phyloP scores from a whole-genome alignment of 116 monocot genomes.

The Iris pallida region DNA sequence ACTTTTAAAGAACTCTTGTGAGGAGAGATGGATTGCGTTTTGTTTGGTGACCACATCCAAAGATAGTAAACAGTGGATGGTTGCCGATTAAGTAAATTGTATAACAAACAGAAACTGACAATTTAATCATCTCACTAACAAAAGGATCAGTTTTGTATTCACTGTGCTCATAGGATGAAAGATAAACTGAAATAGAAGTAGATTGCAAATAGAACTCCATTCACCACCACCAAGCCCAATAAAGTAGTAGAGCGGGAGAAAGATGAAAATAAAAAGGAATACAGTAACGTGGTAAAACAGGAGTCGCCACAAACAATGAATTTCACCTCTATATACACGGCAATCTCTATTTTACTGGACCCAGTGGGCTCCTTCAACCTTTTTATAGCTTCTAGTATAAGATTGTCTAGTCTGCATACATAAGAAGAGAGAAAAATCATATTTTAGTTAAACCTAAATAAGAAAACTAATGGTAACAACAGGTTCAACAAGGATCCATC shows the following conservation, averaged over 20 bases:
- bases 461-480: neutral
- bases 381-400: constrained; percentile 25
- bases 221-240: neutral
- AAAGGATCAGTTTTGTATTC: neutral
- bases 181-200: neutral
- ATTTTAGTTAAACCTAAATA: neutral
- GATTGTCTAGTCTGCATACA: constrained; percentile 19
- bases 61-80: neutral
- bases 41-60: neutral
- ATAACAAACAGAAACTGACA: too few relatives aligned
- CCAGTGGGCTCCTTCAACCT: constrained; percentile 30
- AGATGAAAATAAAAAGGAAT: neutral
- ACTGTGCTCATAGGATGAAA: neutral
- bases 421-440: neutral
- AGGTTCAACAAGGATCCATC: too few relatives aligned
- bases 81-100: neutral
- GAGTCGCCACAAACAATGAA: neutral
- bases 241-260: neutral
- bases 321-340: constrained; percentile 19
- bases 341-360: constrained; percentile 25
- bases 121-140: neutral
- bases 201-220: neutral
- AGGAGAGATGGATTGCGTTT: neutral
- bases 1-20: neutral
- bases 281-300: neutral